Evolutionary conservation across 371 early-diverging fungal genomes (phyloP), one percentile per base, ranked within the genome.

Genomic region (Mycotypha africana): DNA sequence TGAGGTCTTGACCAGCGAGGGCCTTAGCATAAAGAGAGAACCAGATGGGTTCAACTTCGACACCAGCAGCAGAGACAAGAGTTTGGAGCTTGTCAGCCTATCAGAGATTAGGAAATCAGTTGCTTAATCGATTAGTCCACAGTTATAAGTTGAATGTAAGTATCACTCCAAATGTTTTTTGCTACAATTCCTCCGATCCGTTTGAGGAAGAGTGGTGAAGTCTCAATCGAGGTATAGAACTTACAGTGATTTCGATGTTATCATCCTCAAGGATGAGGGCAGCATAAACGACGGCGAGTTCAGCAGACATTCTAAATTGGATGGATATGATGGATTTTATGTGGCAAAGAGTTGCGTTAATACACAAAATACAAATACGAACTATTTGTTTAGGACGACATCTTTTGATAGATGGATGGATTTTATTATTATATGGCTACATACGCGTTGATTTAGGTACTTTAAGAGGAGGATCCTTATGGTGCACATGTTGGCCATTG

Each of bases 241-340:
- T 78, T 84, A 93, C 95, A 58, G 95, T 89, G 86, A 97, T 89
- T 62, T 91, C 97, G 70, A 93, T 77, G 60, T 87, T 82, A 74
- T 93, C 97, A 77, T 97, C 98, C 76, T 91, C 84, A 67, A 97
- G 94, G 87, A 96, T 95, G 73, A 97, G 90, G 48, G 98, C 86
- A 57, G 98, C 95, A 88, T 95, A 96, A 59, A 85, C 88, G 76
- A 91, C 81, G 72, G 97, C 97, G 63, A 85, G 84, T 82, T 95
- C 95, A 70, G 84, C 71, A 58, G 75, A 74, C 74, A 73, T 73
- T 52, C 62, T 73, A 60, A 15, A 24, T 25, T n/a, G n/a, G n/a
- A n/a, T n/a, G 16, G 9, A 17, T 14, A 39, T 15, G 15, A 30
- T 33, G 3, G 4, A 9, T 38, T 38, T 28, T 15, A 12, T 16